Conservation (phyloP, 2,329 filamentous ascomycete genomes). For the Cadophora luteo-olivacea region DNA sequence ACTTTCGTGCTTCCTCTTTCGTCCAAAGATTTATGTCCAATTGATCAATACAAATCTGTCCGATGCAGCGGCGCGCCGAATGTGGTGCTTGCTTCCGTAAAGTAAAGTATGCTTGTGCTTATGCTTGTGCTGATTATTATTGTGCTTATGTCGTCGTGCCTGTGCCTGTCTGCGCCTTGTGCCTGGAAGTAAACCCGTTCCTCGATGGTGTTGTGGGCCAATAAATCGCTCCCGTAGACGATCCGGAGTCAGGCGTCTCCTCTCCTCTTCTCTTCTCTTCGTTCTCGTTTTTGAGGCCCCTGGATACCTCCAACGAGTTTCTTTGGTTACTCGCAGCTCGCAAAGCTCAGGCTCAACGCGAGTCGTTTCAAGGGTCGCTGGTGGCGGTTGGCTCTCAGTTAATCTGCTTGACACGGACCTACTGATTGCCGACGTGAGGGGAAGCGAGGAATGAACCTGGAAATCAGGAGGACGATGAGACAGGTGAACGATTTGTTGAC, state of each 20-base stretch:
- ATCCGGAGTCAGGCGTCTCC: background rate
- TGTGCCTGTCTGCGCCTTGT: no score
- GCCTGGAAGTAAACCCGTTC: slow-evolving; percentile 13
- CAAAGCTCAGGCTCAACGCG: slow-evolving; percentile 8
- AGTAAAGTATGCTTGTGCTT: background rate
- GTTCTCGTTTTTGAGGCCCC: background rate
- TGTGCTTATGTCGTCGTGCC: background rate
- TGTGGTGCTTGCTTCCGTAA: background rate
- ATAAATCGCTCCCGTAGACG: background rate
- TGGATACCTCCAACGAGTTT: background rate
- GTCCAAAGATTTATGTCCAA: background rate
- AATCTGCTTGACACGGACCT: slow-evolving; percentile 16
- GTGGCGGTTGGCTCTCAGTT: background rate
- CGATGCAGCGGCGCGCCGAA: background rate
- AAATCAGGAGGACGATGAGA: slow-evolving; percentile 13
- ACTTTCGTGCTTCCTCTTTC: background rate
- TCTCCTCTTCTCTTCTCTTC: background rate
- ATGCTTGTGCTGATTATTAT: no score
- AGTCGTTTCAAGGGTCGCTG: slow-evolving; percentile 8
- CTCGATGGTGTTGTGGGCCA: slow-evolving; percentile 6
- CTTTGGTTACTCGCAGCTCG: background rate
- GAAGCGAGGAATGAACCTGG: background rate
- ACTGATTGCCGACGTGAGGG: slow-evolving; percentile 5
- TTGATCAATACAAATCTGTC: background rate
- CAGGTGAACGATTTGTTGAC: slow-evolving; percentile 4